These are phyloP conservation scores for Staphylotrichum longicolle DNA, from an alignment of 495 filamentous ascomycete genomes.

Conservation along the genomic window DNA sequence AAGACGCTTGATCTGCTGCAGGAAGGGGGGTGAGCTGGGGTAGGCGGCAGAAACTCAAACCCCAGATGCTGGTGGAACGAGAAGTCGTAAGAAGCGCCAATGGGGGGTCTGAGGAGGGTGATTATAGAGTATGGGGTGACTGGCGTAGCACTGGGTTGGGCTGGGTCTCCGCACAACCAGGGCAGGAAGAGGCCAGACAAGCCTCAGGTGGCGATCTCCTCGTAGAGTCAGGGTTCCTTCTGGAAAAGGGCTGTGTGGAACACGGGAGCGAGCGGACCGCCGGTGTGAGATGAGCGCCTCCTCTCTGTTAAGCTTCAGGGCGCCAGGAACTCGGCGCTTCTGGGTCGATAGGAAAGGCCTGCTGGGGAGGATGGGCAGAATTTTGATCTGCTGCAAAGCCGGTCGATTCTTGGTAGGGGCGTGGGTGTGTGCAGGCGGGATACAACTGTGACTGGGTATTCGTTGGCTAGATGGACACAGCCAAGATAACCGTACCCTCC, in stretches of 20 bases:
- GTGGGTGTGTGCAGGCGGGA: slow-evolving; percentile 33
- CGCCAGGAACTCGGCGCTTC: slow-evolving; percentile 23
- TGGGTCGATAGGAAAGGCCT: slow-evolving; percentile 19
- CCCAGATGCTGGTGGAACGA: slow-evolving; percentile 13
- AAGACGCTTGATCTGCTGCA: background rate
- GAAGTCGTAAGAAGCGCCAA: background rate
- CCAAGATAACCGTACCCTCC: slow-evolving; percentile 25
- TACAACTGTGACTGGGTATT: slow-evolving; percentile 27
- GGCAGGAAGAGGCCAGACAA: slow-evolving; percentile 18
- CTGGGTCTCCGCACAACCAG: slow-evolving; percentile 27
- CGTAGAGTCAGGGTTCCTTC: slow-evolving; percentile 14
- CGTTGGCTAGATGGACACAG: slow-evolving; percentile 23
- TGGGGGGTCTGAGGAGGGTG: background rate
- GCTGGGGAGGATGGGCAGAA: slow-evolving; percentile 18
- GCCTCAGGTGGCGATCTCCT: slow-evolving; percentile 29
- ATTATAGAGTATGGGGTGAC: slow-evolving; percentile 1
- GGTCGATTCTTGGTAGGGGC: slow-evolving; percentile 26
- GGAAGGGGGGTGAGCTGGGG: background rate
- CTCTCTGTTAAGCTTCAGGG: slow-evolving; percentile 15
- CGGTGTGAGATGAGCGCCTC: slow-evolving; percentile 7
- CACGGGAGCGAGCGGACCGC: slow-evolving; percentile 14
- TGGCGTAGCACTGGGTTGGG: slow-evolving; percentile 21
- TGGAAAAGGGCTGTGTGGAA: slow-evolving; percentile 12
- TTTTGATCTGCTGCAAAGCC: slow-evolving; percentile 22
- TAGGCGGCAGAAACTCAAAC: background rate